Conservation (phyloP, 2,329 filamentous ascomycete species). For the Phaeosphaeria sp. region DNA sequence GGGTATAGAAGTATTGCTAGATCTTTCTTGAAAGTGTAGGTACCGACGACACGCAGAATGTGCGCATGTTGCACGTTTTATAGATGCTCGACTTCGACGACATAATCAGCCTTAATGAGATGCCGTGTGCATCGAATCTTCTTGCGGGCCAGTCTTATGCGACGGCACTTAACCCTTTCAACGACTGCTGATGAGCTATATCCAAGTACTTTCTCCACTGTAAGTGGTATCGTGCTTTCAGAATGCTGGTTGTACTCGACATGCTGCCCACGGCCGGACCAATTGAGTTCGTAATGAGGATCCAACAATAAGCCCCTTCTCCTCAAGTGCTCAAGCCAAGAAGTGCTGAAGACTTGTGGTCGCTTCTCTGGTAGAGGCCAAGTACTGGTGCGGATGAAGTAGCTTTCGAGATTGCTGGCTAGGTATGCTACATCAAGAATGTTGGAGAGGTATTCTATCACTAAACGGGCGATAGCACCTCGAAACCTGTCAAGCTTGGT, state of each 20-base stretch:
- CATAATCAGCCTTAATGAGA: background rate
- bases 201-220: background rate
- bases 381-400: background rate
- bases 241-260: background rate
- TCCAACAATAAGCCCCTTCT: background rate
- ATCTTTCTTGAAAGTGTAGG: background rate
- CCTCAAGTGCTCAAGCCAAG: background rate
- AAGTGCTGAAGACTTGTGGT: background rate
- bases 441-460: background rate
- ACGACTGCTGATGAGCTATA: background rate
- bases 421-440: background rate
- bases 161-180: background rate
- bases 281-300: background rate
- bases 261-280: background rate
- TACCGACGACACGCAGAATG: background rate
- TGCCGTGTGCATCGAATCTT: background rate
- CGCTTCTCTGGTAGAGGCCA: background rate
- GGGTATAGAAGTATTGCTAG: background rate
- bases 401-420: background rate
- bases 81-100: background rate
- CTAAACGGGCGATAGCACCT: background rate
- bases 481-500: background rate
- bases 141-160: background rate
- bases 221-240: background rate
- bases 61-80: background rate